Base-by-base conservation (phyloP, 1,284 basidiomycete genomes). In the Sanguinoderma infundibulare region DNA sequence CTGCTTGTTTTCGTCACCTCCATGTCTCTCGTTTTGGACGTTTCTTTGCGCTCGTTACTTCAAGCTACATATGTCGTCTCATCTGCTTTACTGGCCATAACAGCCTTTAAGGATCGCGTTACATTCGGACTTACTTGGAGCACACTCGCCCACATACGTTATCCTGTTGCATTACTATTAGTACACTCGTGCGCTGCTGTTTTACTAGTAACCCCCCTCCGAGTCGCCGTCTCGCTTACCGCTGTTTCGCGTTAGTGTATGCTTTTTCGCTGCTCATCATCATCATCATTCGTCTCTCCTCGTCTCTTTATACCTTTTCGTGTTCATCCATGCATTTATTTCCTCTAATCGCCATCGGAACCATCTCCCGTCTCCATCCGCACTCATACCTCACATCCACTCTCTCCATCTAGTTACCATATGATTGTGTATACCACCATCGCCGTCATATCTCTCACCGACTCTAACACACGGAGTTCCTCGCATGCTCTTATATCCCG, bases 391-490 rank as follows among this genome's bases (percentile, higher is more conserved):
- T n/a, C n/a, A n/a, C n/a, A n/a, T n/a, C n/a, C n/a, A n/a, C n/a
- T n/a, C n/a, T 46, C 24, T 26, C 28, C 42, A 46, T 50, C 47
- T 57, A 52, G 49, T 38, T 57, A 52, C 56, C 49, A 57, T 57
- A 52, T 39, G 56, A 39, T 42, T 57, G 56, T 57, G 56, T 57
- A 51, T 57, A 57, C 56, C 56, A 57, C 38, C 56, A 42, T 15
- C 42, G 15, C 22, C 42, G 42, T 46, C 28, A 46, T 46, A 46
- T 46, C 42, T 46, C 42, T 22, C 28, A 46, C 28, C 42, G n/a
- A n/a, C n/a, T n/a, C n/a, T n/a, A n/a, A n/a, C n/a, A n/a, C n/a
- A n/a, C n/a, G n/a, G n/a, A n/a, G n/a, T n/a, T n/a, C n/a, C n/a
- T n/a, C n/a, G n/a, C n/a, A n/a, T n/a, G n/a, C n/a, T n/a, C n/a